Percentiles rank a stretch among this genome's conserved stretches.
Conservation (phyloP, 2,329 filamentous ascomycete genomes). For the Pseudogymnoascus sp. region DNA sequence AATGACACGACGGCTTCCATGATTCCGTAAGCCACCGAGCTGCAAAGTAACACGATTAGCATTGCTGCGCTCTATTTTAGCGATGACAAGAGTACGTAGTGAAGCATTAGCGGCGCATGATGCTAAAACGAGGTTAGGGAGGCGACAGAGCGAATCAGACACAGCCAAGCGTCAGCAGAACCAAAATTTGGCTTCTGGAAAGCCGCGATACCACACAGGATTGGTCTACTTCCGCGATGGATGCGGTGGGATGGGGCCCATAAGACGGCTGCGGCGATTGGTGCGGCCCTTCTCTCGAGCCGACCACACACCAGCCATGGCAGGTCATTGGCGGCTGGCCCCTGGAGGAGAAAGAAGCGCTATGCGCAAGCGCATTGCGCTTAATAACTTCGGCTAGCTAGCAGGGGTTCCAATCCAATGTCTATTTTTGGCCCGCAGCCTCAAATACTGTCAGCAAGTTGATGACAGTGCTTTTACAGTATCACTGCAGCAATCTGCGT, state of each 20-base stretch:
- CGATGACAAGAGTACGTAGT: constrained; percentile 2
- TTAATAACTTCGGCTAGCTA: neutral
- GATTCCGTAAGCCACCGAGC: constrained; percentile 2
- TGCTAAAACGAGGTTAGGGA: constrained; percentile 2
- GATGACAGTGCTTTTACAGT: constrained; percentile 2
- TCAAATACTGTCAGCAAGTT: constrained; percentile 1
- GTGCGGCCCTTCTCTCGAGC: constrained; percentile 1
- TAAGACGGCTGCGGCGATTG: neutral
- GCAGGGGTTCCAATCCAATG: neutral
- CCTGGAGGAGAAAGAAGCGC: neutral
- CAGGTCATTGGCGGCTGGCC: neutral
- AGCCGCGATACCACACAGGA: neutral
- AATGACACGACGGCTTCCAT: neutral
- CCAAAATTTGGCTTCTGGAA: neutral
- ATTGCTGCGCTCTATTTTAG: constrained; percentile 1
- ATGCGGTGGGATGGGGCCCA: neutral
- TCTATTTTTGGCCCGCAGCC: constrained; percentile 3
- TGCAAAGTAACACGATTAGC: neutral
- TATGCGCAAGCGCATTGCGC: neutral
- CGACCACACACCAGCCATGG: neutral
- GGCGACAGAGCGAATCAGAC: neutral
- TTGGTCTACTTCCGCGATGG: neutral
- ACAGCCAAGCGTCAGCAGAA: constrained; percentile 1
- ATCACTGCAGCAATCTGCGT: neutral
- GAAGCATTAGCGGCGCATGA: neutral